Percentiles rank a stretch among this genome's conserved stretches.
phyloP scores from a whole-genome alignment of 345 rosid species.

The Dimocarpus longan region DNA sequence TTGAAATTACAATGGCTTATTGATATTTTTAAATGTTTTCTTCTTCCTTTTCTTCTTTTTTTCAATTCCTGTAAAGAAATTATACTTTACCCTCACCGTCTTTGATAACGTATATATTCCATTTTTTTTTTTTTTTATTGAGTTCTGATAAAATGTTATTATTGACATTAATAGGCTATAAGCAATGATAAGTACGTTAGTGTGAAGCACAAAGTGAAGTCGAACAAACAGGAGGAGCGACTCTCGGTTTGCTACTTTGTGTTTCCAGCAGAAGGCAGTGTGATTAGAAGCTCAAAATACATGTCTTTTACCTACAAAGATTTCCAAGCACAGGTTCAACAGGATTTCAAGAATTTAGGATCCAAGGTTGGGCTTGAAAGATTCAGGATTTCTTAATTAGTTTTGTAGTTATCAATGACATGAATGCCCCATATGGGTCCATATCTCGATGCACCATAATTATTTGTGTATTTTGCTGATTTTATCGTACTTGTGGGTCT shows the following conservation, averaged over 20 bases:
- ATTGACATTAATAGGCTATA: conserved; percentile 49
- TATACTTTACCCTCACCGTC: too few relatives aligned
- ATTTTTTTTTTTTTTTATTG: too few relatives aligned
- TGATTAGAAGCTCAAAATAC: conserved; percentile 64
- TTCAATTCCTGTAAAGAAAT: too few relatives aligned
- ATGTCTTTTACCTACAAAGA: conserved; percentile 69
- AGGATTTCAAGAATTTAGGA: conserved; percentile 59
- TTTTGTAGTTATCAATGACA: not conserved
- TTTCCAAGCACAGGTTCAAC: conserved; percentile 70
- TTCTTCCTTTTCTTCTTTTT: too few relatives aligned
- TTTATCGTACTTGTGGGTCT: not conserved
- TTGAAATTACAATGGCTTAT: too few relatives aligned
- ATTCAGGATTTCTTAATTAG: conserved; percentile 38
- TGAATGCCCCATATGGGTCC: not conserved
- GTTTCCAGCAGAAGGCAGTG: conserved; percentile 57
- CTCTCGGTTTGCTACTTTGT: conserved; percentile 79
- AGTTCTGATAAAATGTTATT: not conserved
- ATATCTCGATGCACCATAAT: not conserved
- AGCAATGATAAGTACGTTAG: conserved; percentile 70
- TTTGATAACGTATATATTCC: too few relatives aligned
- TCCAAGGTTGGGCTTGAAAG: conserved; percentile 69
- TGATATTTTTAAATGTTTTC: not conserved
- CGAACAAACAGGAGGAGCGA: conserved; percentile 48
- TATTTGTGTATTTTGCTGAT: not conserved
- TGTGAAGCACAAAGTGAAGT: conserved; percentile 64